These are phyloP conservation scores for Coleophoma crateriformis DNA, from an alignment of 2,329 filamentous ascomycete genomes.

Conservation along the genomic window DNA sequence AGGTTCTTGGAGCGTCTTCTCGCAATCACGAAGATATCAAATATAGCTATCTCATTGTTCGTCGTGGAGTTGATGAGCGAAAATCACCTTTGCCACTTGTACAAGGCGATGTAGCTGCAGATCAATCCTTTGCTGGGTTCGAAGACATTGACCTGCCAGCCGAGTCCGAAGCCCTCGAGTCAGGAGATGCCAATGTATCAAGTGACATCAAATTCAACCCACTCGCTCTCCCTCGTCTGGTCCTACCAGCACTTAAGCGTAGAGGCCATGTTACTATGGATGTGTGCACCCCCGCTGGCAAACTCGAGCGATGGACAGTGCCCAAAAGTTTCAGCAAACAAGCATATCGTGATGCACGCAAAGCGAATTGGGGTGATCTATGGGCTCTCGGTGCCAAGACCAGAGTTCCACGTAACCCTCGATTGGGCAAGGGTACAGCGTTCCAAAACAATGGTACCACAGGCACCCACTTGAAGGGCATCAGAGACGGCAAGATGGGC, in stretches of 20 bases:
- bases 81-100: slow-evolving; percentile 27
- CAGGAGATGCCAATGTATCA: slow-evolving; percentile 4
- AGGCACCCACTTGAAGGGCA: slow-evolving; percentile 27
- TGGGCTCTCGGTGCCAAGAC: slow-evolving; percentile 96
- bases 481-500: slow-evolving; percentile 20
- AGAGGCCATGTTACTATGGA: slow-evolving; percentile 85
- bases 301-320: slow-evolving; percentile 90
- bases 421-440: slow-evolving; percentile 39
- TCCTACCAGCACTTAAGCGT: slow-evolving; percentile 80
- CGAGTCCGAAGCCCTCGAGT: slow-evolving; percentile 3
- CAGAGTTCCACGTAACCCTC: slow-evolving; percentile 54
- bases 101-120: slow-evolving; percentile 52
- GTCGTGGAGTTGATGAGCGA: slow-evolving; percentile 61
- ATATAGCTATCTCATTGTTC: slow-evolving; percentile 84
- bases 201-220: slow-evolving; percentile 36
- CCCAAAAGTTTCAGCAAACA: slow-evolving; percentile 74
- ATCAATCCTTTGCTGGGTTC: slow-evolving; percentile 68
- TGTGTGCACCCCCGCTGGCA: slow-evolving; percentile 79
- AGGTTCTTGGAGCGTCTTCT: slow-evolving; percentile 60
- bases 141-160: slow-evolving; percentile 38
- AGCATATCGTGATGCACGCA: slow-evolving; percentile 89
- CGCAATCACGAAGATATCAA: slow-evolving; percentile 86
- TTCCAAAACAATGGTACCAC: slow-evolving; percentile 18
- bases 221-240: slow-evolving; percentile 69
- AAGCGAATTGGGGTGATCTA: slow-evolving; percentile 85